Evolutionary conservation across 2,329 filamentous ascomycete genomes (phyloP), one percentile per base, ranked within the genome.

Genomic region (Xylaria digitata): DNA sequence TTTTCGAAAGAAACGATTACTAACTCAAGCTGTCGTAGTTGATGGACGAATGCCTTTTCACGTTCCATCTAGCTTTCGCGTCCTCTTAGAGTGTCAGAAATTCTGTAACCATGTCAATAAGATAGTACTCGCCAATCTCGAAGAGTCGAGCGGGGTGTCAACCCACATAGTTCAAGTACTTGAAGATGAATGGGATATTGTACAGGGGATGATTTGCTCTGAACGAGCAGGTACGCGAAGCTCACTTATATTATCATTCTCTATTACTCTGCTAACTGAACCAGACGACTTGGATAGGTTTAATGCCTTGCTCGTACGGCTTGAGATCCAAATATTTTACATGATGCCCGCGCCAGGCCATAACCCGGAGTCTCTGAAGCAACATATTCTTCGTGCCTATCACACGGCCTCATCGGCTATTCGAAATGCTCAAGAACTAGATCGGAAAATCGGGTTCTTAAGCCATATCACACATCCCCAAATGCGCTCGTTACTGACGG

Each of bases 291-390:
- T 84, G 23, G 82, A 84, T 59, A 78, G 81, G 17, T 84, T 86
- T 71, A 82, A 83, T 55, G 75, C 84, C 8, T 74, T 86, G 3
- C 79, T 84, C 0, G 82, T 84, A 0, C 80, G 83, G 23, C 79
- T 86, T n/a, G 85, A 87, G 63, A 80, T 87, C 8, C 85, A 87
- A 68, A 76, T 79, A 1, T 86, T 83, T 75, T 86, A 86, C 76
- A 83, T 87, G 70, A 79, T 82, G 68, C 82, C 82, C 2, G 78
- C 80, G 0, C 78, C 81, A 1, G 79, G 78, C 19, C 77, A 77
- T 66, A 78, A 74, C 68, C 74, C 75, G 1, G 80, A 79, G 46
- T 77, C 75, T 13, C 78, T 85, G 62, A 81, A 80, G 65, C 77
- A 82, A 55, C 82, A 85, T 71, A 75, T 83, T 26, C 73, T 84